Evolutionary conservation across 108 stramenopile species (phyloP).

Genomic region (Asterionellopsis glacialis): DNA sequence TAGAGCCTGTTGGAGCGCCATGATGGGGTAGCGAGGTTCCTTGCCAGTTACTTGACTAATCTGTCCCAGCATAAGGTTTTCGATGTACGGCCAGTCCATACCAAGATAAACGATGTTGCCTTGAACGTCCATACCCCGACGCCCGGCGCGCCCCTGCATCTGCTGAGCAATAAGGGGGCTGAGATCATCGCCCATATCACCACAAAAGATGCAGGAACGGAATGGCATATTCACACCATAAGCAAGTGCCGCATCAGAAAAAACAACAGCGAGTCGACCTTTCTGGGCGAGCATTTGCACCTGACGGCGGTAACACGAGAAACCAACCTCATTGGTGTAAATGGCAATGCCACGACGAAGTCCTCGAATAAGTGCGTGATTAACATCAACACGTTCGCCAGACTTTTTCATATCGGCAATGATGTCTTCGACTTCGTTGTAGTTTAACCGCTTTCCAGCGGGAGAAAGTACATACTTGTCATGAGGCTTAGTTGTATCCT

Average conservation of each 20-base stretch:
- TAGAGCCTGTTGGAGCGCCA: slow-evolving; percentile 86
- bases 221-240: slow-evolving; percentile 99
- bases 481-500: slow-evolving; percentile 95
- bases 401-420: slow-evolving; percentile 92
- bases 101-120: slow-evolving; percentile 97
- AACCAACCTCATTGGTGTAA: slow-evolving; percentile 97
- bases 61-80: slow-evolving; percentile 97
- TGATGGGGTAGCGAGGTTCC: slow-evolving; percentile 92
- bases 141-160: slow-evolving; percentile 99
- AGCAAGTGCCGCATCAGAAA: slow-evolving; percentile 96
- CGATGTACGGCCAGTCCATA: slow-evolving; percentile 95
- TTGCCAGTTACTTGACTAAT: slow-evolving; percentile 94
- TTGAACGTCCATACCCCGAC: slow-evolving; percentile 99
- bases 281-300: slow-evolving; percentile 97
- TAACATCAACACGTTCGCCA: slow-evolving; percentile 83
- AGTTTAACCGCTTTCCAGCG: slow-evolving; percentile 86
- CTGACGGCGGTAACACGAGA: slow-evolving; percentile 95
- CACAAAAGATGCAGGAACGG: slow-evolving; percentile 97
- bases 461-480: slow-evolving; percentile 92
- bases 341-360: slow-evolving; percentile 97
- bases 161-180: slow-evolving; percentile 97
- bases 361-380: slow-evolving; percentile 95
- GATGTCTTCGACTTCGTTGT: slow-evolving; percentile 92
- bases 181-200: slow-evolving; percentile 89
- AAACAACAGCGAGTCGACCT: slow-evolving; percentile 97